Percentiles rank a stretch among this genome's conserved stretches.
Evolutionary conservation across 257 asterid species (phyloP).

Genomic region (Fraxinus anomala): DNA sequence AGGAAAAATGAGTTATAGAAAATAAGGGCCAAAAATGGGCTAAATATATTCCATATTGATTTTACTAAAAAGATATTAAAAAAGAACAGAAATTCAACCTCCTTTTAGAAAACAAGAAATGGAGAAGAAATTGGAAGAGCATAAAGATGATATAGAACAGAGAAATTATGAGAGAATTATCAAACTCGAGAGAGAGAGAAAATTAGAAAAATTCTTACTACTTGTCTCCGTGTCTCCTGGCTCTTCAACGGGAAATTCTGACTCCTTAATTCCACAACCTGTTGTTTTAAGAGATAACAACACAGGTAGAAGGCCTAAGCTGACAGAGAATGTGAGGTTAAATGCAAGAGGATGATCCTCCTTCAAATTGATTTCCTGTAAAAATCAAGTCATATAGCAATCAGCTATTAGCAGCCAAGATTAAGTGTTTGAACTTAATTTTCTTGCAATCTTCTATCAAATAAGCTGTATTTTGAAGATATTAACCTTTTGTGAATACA

Average conservation of each 20-base stretch:
- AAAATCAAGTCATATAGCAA: conserved; percentile 37
- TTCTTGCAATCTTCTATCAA: conserved; percentile 4
- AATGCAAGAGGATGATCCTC: conserved; percentile 95
- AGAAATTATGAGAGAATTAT: conserved; percentile 11
- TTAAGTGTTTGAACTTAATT: conserved; percentile 14
- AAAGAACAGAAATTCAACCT: not conserved
- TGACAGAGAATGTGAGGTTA: conserved; percentile 74
- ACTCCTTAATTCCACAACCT: conserved; percentile 85
- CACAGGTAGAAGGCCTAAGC: conserved; percentile 93
- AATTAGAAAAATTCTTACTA: conserved; percentile 47
- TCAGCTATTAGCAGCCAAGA: conserved; percentile 18
- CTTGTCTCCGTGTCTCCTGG: conserved; percentile 61
- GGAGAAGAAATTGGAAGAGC: conserved; percentile 14
- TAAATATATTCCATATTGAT: too few relatives aligned
- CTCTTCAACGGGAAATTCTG: conserved; percentile 70
- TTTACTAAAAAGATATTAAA: too few relatives aligned
- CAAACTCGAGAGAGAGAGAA: conserved; percentile 19
- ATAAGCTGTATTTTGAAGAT: conserved; percentile 28
- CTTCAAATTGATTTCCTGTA: conserved; percentile 67
- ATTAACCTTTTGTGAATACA: conserved; percentile 61
- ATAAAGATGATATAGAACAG: not conserved
- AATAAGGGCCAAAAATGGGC: too few relatives aligned
- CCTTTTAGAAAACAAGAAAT: not conserved
- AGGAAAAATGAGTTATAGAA: too few relatives aligned
- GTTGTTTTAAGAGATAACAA: conserved; percentile 66